Conservation (phyloP, 2,329 filamentous ascomycete genomes). For the Orbilia javanica region DNA sequence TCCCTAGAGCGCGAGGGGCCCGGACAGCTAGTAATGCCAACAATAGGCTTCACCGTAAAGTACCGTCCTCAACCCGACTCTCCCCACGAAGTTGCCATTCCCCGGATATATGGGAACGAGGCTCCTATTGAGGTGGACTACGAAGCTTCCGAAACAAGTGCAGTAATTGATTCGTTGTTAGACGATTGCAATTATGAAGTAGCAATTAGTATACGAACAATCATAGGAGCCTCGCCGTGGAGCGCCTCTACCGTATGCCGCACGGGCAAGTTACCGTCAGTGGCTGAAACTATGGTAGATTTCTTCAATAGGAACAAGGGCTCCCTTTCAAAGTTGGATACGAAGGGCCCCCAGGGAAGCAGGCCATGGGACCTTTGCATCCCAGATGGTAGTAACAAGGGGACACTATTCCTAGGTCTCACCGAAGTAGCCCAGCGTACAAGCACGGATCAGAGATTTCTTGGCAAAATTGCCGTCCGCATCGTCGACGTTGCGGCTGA, state of each 20-base stretch:
- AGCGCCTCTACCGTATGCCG: neutral
- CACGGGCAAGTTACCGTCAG: neutral
- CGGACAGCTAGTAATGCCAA: neutral
- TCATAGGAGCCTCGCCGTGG: neutral
- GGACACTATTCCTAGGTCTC: neutral
- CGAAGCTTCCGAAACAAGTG: neutral
- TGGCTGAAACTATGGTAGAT: neutral
- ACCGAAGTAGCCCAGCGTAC: neutral
- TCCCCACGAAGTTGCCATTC: neutral
- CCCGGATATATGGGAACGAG: too few relatives aligned
- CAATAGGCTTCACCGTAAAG: neutral
- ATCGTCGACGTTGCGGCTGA: slow-evolving; percentile 6
- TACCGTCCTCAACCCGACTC: neutral
- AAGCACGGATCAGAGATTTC: neutral
- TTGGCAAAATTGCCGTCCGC: neutral
- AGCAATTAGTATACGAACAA: neutral
- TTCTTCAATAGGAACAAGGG: slow-evolving; percentile 1
- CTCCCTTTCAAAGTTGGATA: neutral
- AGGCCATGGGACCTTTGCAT: neutral
- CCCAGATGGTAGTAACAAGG: neutral
- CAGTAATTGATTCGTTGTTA: neutral
- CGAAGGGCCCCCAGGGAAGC: neutral
- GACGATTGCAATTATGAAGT: slow-evolving; percentile 5
- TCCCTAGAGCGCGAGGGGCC: neutral
- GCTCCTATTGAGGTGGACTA: neutral